Evolutionary conservation across 768 basidiomycete genomes (phyloP).

Genomic region (Suillus subalutaceus): DNA sequence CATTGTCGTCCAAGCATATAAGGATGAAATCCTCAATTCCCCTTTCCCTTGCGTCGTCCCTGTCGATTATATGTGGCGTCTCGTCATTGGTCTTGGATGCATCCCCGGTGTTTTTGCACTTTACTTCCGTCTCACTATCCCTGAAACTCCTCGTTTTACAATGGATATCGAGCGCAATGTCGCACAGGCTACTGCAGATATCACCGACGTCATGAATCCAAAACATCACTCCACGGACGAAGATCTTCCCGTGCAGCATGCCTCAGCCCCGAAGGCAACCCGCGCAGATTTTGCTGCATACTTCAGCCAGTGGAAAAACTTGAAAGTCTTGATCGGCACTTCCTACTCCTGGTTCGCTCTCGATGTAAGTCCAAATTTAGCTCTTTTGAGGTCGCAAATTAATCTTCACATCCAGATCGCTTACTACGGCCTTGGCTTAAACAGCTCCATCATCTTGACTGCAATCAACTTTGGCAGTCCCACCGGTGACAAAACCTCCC

Average conservation of each 20-base stretch:
- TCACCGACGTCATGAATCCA: conserved; percentile 65
- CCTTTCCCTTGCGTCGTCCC: conserved; percentile 41
- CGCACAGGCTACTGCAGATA: conserved; percentile 71
- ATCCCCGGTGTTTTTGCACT: conserved; percentile 81
- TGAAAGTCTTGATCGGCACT: conserved; percentile 77
- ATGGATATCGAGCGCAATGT: conserved; percentile 91
- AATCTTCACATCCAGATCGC: conserved; percentile 55
- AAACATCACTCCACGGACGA: conserved; percentile 52
- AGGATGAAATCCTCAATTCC: conserved; percentile 53
- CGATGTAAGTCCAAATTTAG: conserved; percentile 51
- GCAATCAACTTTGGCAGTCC: conserved; percentile 68
- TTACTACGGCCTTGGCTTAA: conserved; percentile 88
- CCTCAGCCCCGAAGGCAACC: conserved; percentile 68
- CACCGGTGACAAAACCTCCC: conserved; percentile 25
- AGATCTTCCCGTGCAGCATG: conserved; percentile 60
- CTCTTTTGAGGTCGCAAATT: not conserved
- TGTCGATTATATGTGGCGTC: conserved; percentile 83
- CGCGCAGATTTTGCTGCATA: conserved; percentile 67
- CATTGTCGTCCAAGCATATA: conserved; percentile 70
- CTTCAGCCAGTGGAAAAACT: conserved; percentile 77
- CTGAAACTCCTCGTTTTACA: conserved; percentile 89
- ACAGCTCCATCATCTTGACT: conserved; percentile 73
- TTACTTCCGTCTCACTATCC: conserved; percentile 92
- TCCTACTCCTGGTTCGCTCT: conserved; percentile 90
- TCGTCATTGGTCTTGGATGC: conserved; percentile 87